phyloP scores from a whole-genome alignment of 345 rosid genomes.

The Adansonia digitata region DNA sequence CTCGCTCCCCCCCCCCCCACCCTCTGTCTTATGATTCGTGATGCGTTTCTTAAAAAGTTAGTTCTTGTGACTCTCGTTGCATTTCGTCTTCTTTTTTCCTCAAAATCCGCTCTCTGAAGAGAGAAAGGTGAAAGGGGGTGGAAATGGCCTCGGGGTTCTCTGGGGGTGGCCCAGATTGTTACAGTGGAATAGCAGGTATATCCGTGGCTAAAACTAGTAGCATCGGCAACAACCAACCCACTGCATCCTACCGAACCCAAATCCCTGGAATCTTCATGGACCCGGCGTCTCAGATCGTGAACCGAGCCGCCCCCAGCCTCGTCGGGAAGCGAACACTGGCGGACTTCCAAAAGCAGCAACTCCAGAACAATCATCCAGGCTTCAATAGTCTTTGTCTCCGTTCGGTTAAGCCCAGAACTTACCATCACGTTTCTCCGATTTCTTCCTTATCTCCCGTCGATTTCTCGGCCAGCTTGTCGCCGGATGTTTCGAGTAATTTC shows the following conservation, averaged over 20 bases:
- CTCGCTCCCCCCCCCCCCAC: conserved; percentile 6
- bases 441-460: background rate
- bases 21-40: conserved; percentile 17
- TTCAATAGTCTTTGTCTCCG: background rate
- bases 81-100: background rate
- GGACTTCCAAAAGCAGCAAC: background rate
- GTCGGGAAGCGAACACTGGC: background rate
- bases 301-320: background rate
- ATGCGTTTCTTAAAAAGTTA: conserved; percentile 34
- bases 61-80: conserved; percentile 14
- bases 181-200: background rate
- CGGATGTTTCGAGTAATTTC: background rate
- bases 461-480: background rate
- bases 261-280: background rate
- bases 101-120: background rate
- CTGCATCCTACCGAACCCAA: background rate
- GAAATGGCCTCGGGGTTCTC: conserved; percentile 78
- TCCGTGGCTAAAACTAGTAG: background rate
- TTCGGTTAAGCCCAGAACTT: background rate
- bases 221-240: background rate
- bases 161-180: conserved; percentile 33
- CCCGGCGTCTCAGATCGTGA: background rate
- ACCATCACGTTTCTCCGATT: background rate
- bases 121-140: background rate
- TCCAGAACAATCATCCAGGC: background rate